Conservation (phyloP, 345 rosid genomes). For the Abelmoschus esculentus region DNA sequence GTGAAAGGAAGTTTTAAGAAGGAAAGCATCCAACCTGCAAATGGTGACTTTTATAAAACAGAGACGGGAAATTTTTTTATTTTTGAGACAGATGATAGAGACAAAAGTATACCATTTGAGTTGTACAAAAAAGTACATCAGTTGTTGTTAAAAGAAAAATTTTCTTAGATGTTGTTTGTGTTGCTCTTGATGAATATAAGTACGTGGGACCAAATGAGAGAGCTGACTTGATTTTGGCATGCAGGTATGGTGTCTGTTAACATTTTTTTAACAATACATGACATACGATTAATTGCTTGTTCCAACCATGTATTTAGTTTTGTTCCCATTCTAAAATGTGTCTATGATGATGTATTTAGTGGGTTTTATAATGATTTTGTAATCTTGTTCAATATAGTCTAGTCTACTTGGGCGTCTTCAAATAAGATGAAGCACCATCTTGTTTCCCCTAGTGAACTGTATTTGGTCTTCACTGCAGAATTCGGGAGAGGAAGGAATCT, state of each 20-base stretch:
- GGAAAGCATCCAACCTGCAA: conserved; percentile 20
- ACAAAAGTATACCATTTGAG: conserved; percentile 57
- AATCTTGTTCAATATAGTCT: neutral
- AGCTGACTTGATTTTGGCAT: conserved; percentile 90
- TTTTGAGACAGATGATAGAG: conserved; percentile 25
- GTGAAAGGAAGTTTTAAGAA: conserved; percentile 24
- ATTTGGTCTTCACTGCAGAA: conserved; percentile 46
- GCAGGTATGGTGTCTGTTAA: conserved; percentile 51
- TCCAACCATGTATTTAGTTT: too few relatives aligned
- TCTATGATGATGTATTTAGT: too few relatives aligned
- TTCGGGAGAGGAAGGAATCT: conserved; percentile 97
- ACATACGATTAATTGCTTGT: neutral
- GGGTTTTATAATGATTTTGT: neutral
- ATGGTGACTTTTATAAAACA: conserved; percentile 17
- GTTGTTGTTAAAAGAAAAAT: conserved; percentile 56
- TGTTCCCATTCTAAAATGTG: too few relatives aligned
- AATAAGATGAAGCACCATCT: neutral
- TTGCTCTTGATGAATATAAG: conserved; percentile 73
- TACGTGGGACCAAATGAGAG: conserved; percentile 88
- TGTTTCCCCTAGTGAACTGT: conserved; percentile 1
- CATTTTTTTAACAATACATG: neutral
- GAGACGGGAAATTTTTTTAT: conserved; percentile 12
- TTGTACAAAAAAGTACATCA: conserved; percentile 83
- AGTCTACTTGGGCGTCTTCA: neutral
- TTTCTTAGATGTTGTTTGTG: conserved; percentile 77